Conservation (phyloP, 2,329 filamentous ascomycete genomes). For the Chrysoporthe deuterocubensis region DNA sequence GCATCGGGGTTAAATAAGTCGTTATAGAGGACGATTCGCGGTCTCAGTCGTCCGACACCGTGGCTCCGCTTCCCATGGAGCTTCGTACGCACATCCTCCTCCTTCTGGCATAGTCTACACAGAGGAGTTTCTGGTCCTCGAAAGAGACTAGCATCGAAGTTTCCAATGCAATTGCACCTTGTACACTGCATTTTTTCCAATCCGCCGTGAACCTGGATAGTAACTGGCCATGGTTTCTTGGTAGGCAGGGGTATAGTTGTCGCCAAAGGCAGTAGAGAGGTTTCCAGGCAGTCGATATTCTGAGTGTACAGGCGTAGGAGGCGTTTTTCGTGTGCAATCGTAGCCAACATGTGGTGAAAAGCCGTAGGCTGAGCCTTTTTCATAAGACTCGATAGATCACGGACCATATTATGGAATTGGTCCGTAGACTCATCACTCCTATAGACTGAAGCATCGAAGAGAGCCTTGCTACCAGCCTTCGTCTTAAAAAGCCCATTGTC, state of each 20-base stretch:
- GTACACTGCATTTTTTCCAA: slow-evolving; percentile 96
- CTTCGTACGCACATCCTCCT: slow-evolving; percentile 75
- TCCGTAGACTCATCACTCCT: slow-evolving; percentile 86
- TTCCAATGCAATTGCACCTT: slow-evolving; percentile 78
- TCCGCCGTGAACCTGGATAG: slow-evolving; percentile 91
- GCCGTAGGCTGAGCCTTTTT: slow-evolving; percentile 77
- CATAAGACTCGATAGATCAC: slow-evolving; percentile 79
- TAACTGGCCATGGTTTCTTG: slow-evolving; percentile 90
- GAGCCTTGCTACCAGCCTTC: slow-evolving; percentile 89
- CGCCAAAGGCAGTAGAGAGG: slow-evolving; percentile 74
- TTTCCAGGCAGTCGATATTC: slow-evolving; percentile 96
- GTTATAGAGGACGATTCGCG: slow-evolving; percentile 95
- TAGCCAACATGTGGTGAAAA: slow-evolving; percentile 93
- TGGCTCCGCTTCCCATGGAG: slow-evolving; percentile 89
- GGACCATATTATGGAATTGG: slow-evolving; percentile 95
- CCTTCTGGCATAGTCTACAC: slow-evolving; percentile 73
- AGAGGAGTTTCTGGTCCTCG: slow-evolving; percentile 81
- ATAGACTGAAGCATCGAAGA: slow-evolving; percentile 98
- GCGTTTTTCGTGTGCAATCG: slow-evolving; percentile 83
- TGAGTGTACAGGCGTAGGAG: slow-evolving; percentile 92
- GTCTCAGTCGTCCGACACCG: slow-evolving; percentile 85
- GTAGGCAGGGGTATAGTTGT: slow-evolving; percentile 80
- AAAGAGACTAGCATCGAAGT: slow-evolving; percentile 80
- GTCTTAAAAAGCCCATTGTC: slow-evolving; percentile 89
- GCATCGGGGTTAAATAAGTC: slow-evolving; percentile 96